phyloP scores from a whole-genome alignment of 345 rosid genomes.

The Hibiscus trionum region DNA sequence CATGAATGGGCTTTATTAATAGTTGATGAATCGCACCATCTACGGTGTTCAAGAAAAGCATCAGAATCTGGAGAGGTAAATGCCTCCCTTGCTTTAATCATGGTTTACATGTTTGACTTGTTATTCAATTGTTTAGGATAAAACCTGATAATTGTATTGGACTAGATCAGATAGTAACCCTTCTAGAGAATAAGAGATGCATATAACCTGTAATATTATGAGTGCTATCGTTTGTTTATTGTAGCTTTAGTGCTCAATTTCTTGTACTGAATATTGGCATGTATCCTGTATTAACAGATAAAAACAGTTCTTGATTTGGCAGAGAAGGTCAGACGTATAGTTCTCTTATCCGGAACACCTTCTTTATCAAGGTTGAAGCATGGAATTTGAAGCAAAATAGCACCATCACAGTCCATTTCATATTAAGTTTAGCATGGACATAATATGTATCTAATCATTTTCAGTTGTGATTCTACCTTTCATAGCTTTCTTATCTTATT shows the following conservation, averaged over 20 bases:
- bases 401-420: constrained; percentile 9
- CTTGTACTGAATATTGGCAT: not conserved
- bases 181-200: constrained; percentile 7
- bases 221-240: not conserved
- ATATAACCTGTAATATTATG: not conserved
- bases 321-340: constrained; percentile 58
- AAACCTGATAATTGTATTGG: not conserved
- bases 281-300: constrained; percentile 41
- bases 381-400: constrained; percentile 9
- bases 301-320: constrained; percentile 78
- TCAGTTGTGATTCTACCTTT: not conserved
- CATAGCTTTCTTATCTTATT: not conserved
- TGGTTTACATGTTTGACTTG: not conserved
- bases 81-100: not conserved
- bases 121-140: not conserved
- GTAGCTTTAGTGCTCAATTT: not conserved
- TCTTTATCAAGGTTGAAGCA: constrained; percentile 87
- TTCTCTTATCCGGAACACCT: constrained; percentile 92
- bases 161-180: not conserved
- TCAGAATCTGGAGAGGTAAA: constrained; percentile 77
- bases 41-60: constrained; percentile 65
- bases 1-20: constrained; percentile 82
- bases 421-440: constrained; percentile 4
- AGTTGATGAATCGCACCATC: constrained; percentile 91
- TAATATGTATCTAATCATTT: not conserved